These are phyloP conservation scores for Babesia ovis DNA, from an alignment of 169 alveolate genomes.

Conservation along the genomic window DNA sequence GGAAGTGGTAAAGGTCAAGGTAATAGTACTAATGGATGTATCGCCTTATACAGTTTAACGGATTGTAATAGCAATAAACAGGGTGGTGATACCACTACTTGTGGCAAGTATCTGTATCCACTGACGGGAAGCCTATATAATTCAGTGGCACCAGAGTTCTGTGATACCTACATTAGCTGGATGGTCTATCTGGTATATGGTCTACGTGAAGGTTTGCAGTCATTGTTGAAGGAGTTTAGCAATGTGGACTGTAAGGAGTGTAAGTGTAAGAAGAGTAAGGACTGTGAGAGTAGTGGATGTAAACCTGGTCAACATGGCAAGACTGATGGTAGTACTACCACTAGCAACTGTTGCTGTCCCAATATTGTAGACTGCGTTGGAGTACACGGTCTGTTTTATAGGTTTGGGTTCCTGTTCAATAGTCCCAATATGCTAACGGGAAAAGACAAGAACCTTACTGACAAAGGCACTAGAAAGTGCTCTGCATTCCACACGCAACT, in stretches of 20 bases:
- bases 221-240: not conserved
- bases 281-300: not conserved
- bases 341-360: too few species aligned
- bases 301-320: not conserved
- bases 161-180: not conserved
- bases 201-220: not conserved
- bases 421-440: too few species aligned
- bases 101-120: not conserved
- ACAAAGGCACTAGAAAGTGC: too few species aligned
- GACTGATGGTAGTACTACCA: not conserved
- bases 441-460: too few species aligned
- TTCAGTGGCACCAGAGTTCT: not conserved
- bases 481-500: too few species aligned
- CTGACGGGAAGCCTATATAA: not conserved
- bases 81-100: not conserved
- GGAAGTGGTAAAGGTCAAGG: too few species aligned
- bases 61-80: not conserved
- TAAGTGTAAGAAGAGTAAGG: not conserved
- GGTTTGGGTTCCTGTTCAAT: too few species aligned
- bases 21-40: not conserved
- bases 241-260: not conserved
- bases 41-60: not conserved
- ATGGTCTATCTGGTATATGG: not conserved
- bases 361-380: too few species aligned
- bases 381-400: too few species aligned